These are phyloP conservation scores for Mycena metata DNA, from an alignment of 768 basidiomycete species.

Conservation along the genomic window DNA sequence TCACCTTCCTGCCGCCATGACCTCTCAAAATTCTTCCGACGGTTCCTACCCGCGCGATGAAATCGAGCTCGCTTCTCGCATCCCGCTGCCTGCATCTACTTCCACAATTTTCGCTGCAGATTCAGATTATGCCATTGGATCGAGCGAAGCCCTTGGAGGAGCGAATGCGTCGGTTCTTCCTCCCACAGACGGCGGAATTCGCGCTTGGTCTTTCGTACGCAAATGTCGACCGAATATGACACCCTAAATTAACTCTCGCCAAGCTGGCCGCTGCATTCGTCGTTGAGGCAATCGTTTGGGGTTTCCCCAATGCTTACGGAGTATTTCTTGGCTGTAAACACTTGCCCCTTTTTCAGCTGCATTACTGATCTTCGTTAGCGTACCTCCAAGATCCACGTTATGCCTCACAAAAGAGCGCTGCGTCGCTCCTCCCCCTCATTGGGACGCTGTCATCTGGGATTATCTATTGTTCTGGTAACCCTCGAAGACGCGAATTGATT, in stretches of 20 bases:
- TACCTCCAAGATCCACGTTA: conserved; percentile 45
- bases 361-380: conserved; percentile 1
- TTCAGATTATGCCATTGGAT: not conserved
- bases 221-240: not conserved
- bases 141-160: not conserved
- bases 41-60: not conserved
- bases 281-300: conserved; percentile 47
- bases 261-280: conserved; percentile 45
- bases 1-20: too few relatives aligned
- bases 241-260: not conserved
- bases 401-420: conserved; percentile 40
- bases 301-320: conserved; percentile 45
- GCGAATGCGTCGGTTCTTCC: conserved; percentile 30
- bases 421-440: conserved; percentile 45
- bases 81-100: conserved; percentile 19
- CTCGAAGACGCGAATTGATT: too few relatives aligned
- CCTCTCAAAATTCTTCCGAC: too few relatives aligned
- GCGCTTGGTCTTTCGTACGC: conserved; percentile 45
- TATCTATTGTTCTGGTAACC: conserved; percentile 35
- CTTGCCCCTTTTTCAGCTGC: too few relatives aligned
- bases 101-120: conserved; percentile 6
- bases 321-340: conserved; percentile 42
- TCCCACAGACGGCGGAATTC: conserved; percentile 41
- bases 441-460: conserved; percentile 45
- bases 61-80: conserved; percentile 26